Evolutionary conservation across 257 asterid genomes (phyloP).

Genomic region (Solanum medicagineum): DNA sequence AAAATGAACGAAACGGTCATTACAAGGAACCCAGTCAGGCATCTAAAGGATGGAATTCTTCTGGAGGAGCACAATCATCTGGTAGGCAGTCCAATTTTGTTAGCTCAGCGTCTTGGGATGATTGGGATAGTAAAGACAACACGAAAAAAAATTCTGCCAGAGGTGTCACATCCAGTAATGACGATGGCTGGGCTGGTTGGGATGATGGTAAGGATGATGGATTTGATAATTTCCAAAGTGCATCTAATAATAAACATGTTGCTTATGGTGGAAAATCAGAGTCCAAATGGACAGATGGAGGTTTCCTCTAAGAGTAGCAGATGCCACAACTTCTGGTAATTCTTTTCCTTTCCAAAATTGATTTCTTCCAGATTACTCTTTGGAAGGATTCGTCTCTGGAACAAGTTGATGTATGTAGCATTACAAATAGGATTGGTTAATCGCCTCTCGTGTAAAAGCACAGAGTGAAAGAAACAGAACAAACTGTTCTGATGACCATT

Average conservation of each 20-base stretch:
- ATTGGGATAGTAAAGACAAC: slow-evolving; percentile 57
- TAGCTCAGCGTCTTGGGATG: slow-evolving; percentile 57
- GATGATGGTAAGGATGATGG: slow-evolving; percentile 69
- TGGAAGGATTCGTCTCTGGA: slow-evolving; percentile 9
- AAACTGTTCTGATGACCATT: slow-evolving; percentile 11
- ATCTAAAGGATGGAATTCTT: slow-evolving; percentile 46
- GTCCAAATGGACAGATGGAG: slow-evolving; percentile 60
- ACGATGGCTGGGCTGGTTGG: slow-evolving; percentile 93
- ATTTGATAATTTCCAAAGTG: slow-evolving; percentile 30
- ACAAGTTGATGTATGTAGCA: slow-evolving; percentile 15
- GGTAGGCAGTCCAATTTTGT: slow-evolving; percentile 26
- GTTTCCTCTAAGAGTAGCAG: slow-evolving; percentile 47
- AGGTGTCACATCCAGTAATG: slow-evolving; percentile 25
- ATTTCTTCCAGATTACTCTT: not conserved
- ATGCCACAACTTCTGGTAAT: slow-evolving; percentile 1
- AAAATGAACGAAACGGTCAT: slow-evolving; percentile 28
- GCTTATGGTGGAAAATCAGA: slow-evolving; percentile 52
- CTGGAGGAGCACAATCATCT: slow-evolving; percentile 25
- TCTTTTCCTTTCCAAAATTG: slow-evolving; percentile 10
- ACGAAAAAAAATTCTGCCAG: slow-evolving; percentile 34
- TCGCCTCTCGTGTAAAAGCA: not conserved
- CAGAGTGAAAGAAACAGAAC: slow-evolving; percentile 3
- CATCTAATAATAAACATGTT: slow-evolving; percentile 31
- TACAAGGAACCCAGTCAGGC: slow-evolving; percentile 39
- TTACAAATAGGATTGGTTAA: slow-evolving; percentile 12